A percentile compares a stretch with the other conserved stretches of the same genome.
These are phyloP conservation scores for Penstemon newberryi DNA, from an alignment of 257 asterid species.

Conservation along the genomic window DNA sequence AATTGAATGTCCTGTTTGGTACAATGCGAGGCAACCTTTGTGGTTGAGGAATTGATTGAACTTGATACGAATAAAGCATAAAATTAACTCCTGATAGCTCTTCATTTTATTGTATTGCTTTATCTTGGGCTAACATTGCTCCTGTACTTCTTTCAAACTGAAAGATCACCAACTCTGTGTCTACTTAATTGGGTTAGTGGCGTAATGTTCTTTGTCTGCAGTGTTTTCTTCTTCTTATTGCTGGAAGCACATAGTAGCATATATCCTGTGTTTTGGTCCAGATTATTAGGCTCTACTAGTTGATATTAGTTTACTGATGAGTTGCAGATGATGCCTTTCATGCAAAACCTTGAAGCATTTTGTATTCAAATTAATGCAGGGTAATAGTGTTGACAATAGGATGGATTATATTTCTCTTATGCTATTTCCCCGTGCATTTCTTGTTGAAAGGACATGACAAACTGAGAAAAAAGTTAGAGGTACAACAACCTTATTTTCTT, in stretches of 20 bases:
- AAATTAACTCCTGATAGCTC: neutral
- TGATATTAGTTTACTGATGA: conserved; percentile 7
- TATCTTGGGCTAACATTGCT: neutral
- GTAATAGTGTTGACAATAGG: conserved; percentile 83
- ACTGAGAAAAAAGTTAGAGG: conserved; percentile 85
- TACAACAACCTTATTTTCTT: conserved; percentile 33
- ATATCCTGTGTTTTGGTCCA: neutral
- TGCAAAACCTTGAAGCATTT: conserved; percentile 34
- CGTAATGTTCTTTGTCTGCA: neutral
- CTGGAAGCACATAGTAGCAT: neutral
- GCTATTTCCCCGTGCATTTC: conserved; percentile 93
- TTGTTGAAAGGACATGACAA: conserved; percentile 87
- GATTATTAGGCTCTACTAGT: neutral
- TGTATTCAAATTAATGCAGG: conserved; percentile 51
- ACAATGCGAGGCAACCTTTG: neutral
- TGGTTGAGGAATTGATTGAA: neutral
- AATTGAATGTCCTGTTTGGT: neutral
- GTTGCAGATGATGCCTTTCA: conserved; percentile 7
- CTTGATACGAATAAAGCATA: neutral
- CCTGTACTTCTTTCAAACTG: neutral
- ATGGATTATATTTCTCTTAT: conserved; percentile 88
- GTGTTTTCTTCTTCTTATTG: neutral
- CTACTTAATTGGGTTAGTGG: neutral
- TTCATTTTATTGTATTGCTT: neutral
- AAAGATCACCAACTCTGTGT: neutral